Percentiles rank a stretch among this genome's conserved stretches.
Evolutionary conservation across 2,329 filamentous ascomycete genomes (phyloP).

Genomic region (Xylaria sp.): DNA sequence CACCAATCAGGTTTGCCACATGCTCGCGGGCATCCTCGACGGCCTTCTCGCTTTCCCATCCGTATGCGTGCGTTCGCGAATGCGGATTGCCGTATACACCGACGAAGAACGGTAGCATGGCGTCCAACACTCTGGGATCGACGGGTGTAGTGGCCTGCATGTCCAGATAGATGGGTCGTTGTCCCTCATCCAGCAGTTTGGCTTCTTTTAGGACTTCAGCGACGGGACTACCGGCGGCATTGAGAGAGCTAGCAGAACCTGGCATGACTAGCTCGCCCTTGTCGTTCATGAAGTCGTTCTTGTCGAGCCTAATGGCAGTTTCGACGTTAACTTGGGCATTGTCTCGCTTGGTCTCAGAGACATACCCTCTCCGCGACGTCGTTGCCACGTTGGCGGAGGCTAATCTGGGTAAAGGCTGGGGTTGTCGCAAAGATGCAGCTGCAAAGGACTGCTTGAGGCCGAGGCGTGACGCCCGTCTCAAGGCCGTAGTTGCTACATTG

Average conservation of each 20-base stretch:
- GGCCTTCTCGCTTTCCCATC: conserved; percentile 96
- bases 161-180: conserved; percentile 94
- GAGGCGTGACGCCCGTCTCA: conserved; percentile 75
- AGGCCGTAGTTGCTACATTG: conserved; percentile 68
- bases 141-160: conserved; percentile 97
- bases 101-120: conserved; percentile 94
- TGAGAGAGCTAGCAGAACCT: conserved; percentile 60
- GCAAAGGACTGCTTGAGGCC: conserved; percentile 50
- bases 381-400: conserved; percentile 38
- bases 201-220: conserved; percentile 89
- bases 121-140: conserved; percentile 91
- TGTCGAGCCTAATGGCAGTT: conserved; percentile 83
- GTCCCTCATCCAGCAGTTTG: conserved; percentile 89
- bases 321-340: conserved; percentile 82
- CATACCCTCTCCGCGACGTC: conserved; percentile 67
- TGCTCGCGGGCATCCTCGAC: conserved; percentile 86
- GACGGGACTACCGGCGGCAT: conserved; percentile 80
- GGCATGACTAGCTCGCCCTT: conserved; percentile 56
- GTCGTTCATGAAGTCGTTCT: conserved; percentile 74
- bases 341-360: conserved; percentile 80
- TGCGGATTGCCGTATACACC: conserved; percentile 97
- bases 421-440: conserved; percentile 43
- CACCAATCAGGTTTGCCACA: conserved; percentile 85
- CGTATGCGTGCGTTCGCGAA: conserved; percentile 95
- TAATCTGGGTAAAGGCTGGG: conserved; percentile 43